phyloP scores from a whole-genome alignment of 2,329 filamentous ascomycete genomes.

The Colletotrichum nymphaeae region DNA sequence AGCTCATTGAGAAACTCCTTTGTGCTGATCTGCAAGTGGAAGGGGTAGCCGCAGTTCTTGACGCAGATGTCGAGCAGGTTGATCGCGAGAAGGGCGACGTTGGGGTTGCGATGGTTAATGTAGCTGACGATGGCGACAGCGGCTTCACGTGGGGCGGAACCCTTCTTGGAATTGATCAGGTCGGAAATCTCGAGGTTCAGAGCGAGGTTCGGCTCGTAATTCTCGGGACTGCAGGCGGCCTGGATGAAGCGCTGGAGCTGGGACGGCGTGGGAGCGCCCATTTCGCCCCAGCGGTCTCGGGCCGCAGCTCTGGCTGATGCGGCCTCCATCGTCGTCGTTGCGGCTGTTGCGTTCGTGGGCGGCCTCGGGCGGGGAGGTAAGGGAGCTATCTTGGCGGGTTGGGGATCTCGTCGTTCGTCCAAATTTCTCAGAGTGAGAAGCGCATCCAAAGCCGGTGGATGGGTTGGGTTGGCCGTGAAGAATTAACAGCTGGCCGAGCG shows the following conservation, averaged over 20 bases:
- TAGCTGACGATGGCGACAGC: constrained; percentile 92
- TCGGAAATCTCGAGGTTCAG: constrained; percentile 97
- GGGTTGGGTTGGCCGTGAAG: not conserved
- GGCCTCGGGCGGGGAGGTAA: constrained; percentile 27
- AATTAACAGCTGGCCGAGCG: constrained; percentile 26
- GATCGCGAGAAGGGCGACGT: constrained; percentile 90
- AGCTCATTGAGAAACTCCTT: constrained; percentile 99
- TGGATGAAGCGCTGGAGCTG: constrained; percentile 96
- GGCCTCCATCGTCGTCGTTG: constrained; percentile 80
- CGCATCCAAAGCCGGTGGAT: not conserved
- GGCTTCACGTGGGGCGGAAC: constrained; percentile 92
- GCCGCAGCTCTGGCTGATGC: constrained; percentile 95
- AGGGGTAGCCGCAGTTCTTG: constrained; percentile 99
- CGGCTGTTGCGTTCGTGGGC: constrained; percentile 37
- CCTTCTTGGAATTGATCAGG: constrained; percentile 97
- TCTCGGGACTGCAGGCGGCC: constrained; percentile 95
- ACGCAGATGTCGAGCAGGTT: constrained; percentile 97
- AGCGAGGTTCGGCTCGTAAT: constrained; percentile 97
- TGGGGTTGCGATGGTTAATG: constrained; percentile 97
- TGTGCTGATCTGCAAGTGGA: constrained; percentile 97
- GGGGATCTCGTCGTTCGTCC: constrained; percentile 27
- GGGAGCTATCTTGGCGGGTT: constrained; percentile 28
- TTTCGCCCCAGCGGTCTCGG: constrained; percentile 90
- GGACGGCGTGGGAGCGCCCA: constrained; percentile 81
- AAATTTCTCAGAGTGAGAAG: not conserved